Evolutionary conservation across 1,284 basidiomycete species (phyloP), one percentile per base, ranked within the genome.

Genomic region (Termitomyces sp.): DNA sequence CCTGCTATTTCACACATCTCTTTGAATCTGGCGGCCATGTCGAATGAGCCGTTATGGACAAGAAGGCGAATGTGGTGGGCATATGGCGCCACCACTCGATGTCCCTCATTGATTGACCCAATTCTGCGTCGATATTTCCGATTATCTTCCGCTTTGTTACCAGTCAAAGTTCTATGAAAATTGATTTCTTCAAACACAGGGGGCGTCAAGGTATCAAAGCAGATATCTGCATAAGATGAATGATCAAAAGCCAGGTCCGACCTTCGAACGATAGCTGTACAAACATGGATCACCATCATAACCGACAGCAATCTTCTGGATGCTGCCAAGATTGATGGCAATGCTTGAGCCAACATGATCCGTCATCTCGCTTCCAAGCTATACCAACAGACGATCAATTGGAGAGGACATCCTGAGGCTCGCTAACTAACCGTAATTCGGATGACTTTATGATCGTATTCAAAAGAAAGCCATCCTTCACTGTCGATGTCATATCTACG

Each of bases 371-470:
- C 83, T 78, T 38, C 84, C 85, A 26, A 85, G 73, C 82, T 85
- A 60, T 6, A 50, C n/a, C n/a, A n/a, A n/a, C 34, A 26, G 41
- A 12, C 3, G 28, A 46, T 53, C 21, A 45, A 52, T 43, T 24
- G 12, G 38, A 50, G 42, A 15, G 17, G 17, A n/a, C 13, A 54
- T 30, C 52, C 19, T 30, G 49, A 56, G 47, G 12, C 42, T 19
- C 31, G 34, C n/a, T 39, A 59, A 71, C 65, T 57, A 9, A 83
- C 85, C 67, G 70, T 73, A 15, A 87, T 75, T 12, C 81, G 76
- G 39, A 89, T 77, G 24, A 80, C 63, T 67, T 85, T 86, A 61
- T 85, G 79, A 28, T 82, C 79, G 59, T 87, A 88, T 49, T 86
- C 77, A 52, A 88, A 82, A 52, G 71, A 68, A 19, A 89, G 66